Percentiles rank a stretch among this genome's conserved stretches.
Conservation (phyloP, 768 basidiomycete species). For the Botryobasidium botryosum region DNA sequence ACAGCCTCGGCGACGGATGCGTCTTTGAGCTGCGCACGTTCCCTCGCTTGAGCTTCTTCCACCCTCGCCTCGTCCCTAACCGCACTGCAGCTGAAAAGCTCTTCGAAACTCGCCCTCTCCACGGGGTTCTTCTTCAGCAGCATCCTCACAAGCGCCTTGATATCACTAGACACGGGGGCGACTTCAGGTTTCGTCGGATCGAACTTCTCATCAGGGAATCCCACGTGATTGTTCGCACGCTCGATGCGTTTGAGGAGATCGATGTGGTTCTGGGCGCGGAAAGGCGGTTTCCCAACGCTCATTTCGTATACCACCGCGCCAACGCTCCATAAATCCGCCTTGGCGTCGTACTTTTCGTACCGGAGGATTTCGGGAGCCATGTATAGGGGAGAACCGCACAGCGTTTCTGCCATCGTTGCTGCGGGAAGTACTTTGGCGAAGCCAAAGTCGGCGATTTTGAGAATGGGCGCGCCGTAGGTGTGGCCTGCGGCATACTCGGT, state of each 20-base stretch:
- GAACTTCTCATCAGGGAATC: slow-evolving; percentile 65
- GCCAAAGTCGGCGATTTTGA: slow-evolving; percentile 97
- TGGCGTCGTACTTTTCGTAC: slow-evolving; percentile 95
- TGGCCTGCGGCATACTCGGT: slow-evolving; percentile 77
- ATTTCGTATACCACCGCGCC: slow-evolving; percentile 96
- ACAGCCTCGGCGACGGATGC: background rate
- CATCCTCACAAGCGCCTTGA: slow-evolving; percentile 76
- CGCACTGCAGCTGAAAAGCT: slow-evolving; percentile 75
- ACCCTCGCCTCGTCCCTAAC: slow-evolving; percentile 35
- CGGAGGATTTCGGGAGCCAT: slow-evolving; percentile 98
- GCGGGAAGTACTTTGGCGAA: slow-evolving; percentile 87
- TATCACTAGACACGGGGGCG: slow-evolving; percentile 52
- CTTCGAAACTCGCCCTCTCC: slow-evolving; percentile 77
- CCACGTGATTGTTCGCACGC: slow-evolving; percentile 62
- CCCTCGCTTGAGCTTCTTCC: background rate
- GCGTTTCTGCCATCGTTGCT: slow-evolving; percentile 89
- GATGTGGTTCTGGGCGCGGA: slow-evolving; percentile 90
- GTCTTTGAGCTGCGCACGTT: too few relatives aligned
- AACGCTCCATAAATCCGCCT: slow-evolving; percentile 96
- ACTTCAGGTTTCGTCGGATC: slow-evolving; percentile 24
- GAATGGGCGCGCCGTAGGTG: slow-evolving; percentile 79
- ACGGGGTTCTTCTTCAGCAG: slow-evolving; percentile 70
- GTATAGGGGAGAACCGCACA: slow-evolving; percentile 96
- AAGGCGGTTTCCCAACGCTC: slow-evolving; percentile 83
- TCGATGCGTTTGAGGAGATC: slow-evolving; percentile 90